phyloP scores from a whole-genome alignment of 371 early-diverging fungal genomes.

The Rhizopus microsporus region DNA sequence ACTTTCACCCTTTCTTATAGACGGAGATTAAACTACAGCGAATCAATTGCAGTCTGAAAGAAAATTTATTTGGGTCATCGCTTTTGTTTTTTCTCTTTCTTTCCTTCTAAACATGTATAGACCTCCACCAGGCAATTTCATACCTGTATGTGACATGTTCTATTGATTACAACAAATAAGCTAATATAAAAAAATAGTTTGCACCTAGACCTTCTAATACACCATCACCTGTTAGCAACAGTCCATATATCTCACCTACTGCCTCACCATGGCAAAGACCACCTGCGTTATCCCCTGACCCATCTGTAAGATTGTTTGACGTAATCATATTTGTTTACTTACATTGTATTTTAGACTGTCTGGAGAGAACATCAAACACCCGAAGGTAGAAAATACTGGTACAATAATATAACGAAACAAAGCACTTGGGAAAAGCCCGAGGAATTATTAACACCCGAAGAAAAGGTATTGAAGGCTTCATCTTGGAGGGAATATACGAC shows the following conservation, averaged over 20 bases:
- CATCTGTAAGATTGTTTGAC: slow-evolving; percentile 8
- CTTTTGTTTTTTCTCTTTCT: slow-evolving; percentile 1
- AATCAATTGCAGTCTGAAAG: no score
- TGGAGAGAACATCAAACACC: slow-evolving; percentile 83
- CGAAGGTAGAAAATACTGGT: slow-evolving; percentile 87
- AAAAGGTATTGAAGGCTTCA: slow-evolving; percentile 69
- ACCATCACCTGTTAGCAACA: slow-evolving; percentile 8
- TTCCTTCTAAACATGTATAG: slow-evolving; percentile 16
- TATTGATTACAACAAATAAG: not conserved
- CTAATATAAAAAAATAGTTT: slow-evolving; percentile 2
- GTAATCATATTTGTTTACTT: slow-evolving; percentile 2
- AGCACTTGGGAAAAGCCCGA: slow-evolving; percentile 96
- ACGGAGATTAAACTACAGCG: no score
- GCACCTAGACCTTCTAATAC: not conserved
- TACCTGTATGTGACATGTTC: slow-evolving; percentile 11
- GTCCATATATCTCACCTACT: slow-evolving; percentile 12
- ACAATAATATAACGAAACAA: slow-evolving; percentile 75
- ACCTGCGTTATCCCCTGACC: slow-evolving; percentile 14
- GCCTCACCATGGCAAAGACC: slow-evolving; percentile 35
- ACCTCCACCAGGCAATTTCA: slow-evolving; percentile 29
- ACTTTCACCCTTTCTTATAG: no score
- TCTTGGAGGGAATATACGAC: slow-evolving; percentile 90
- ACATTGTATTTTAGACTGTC: slow-evolving; percentile 18
- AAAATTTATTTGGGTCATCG: not conserved
- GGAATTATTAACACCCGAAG: slow-evolving; percentile 83